Evolutionary conservation across 2,329 filamentous ascomycete species (phyloP).

Genomic region (Coleophoma cylindrospora): DNA sequence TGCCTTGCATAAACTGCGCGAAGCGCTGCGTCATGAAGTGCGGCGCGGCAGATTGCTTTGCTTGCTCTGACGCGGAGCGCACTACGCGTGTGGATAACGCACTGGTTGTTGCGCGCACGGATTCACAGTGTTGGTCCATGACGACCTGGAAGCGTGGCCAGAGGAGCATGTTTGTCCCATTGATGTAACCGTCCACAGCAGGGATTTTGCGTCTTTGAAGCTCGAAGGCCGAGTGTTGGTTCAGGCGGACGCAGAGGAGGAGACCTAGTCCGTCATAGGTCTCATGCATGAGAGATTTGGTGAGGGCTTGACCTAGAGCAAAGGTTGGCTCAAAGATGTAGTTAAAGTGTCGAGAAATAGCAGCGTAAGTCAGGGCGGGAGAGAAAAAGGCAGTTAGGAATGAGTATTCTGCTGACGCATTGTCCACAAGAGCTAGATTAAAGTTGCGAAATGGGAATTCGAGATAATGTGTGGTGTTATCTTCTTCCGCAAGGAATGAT

Average conservation of each 20-base stretch:
- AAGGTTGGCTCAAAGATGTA: conserved; percentile 91
- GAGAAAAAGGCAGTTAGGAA: conserved; percentile 90
- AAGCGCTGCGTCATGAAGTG: conserved; percentile 94
- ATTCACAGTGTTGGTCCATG: conserved; percentile 91
- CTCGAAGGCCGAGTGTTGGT: conserved; percentile 91
- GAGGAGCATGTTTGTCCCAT: conserved; percentile 89
- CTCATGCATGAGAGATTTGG: conserved; percentile 69
- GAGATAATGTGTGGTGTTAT: conserved; percentile 77
- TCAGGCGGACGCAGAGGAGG: conserved; percentile 85
- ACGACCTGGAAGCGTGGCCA: conserved; percentile 95
- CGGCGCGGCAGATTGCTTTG: conserved; percentile 71
- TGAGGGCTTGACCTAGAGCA: conserved; percentile 71
- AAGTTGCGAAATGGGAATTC: conserved; percentile 92
- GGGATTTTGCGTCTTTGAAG: conserved; percentile 88
- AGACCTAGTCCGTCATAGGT: conserved; percentile 83
- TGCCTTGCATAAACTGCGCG: conserved; percentile 82
- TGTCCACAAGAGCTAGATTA: conserved; percentile 90
- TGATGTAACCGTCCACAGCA: conserved; percentile 84
- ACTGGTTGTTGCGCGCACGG: conserved; percentile 61
- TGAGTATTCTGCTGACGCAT: conserved; percentile 89
- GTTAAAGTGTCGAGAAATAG: conserved; percentile 76
- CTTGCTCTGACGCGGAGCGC: conserved; percentile 43
- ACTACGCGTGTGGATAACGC: conserved; percentile 37
- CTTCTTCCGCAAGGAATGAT: conserved; percentile 88
- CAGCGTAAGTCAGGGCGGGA: conserved; percentile 66